phyloP scores from a whole-genome alignment of 1,284 basidiomycete genomes.

The Vanrija sp. region DNA sequence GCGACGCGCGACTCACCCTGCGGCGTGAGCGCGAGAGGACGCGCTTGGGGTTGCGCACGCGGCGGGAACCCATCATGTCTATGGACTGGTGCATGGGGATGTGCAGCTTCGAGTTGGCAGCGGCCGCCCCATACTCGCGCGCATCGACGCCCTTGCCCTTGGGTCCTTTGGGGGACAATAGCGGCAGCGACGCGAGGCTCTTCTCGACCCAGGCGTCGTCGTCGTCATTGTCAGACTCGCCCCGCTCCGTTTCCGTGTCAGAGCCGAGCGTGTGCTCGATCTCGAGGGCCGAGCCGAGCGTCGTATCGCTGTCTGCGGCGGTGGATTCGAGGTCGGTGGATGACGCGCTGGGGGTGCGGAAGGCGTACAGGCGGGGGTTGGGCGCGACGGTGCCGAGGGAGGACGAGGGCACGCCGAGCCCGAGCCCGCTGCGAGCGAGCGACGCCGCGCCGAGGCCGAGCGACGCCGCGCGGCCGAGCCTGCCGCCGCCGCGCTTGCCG shows the following conservation, averaged over 20 bases:
- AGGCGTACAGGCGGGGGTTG: constrained; percentile 20
- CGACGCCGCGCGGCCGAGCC: too few species aligned
- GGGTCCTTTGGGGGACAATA: background rate
- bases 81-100: background rate
- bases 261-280: background rate
- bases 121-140: background rate
- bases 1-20: background rate
- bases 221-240: background rate
- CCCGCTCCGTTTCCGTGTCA: constrained; percentile 4
- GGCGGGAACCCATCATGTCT: too few species aligned
- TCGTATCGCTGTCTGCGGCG: constrained; percentile 1
- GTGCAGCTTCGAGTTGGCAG: background rate
- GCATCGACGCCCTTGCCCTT: constrained; percentile 12
- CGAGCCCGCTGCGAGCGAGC: constrained; percentile 17
- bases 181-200: background rate
- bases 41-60: background rate
- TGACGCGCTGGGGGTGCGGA: background rate
- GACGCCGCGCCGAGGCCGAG: background rate
- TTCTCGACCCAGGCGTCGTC: constrained; percentile 5
- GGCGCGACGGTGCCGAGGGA: constrained; percentile 23
- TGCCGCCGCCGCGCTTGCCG: too few species aligned
- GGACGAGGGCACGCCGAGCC: constrained; percentile 18
- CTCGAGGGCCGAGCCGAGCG: constrained; percentile 2
- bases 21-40: background rate
- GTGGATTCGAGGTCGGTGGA: constrained; percentile 17